Evolutionary conservation across 495 filamentous ascomycete species (phyloP).

Genomic region (Lophiotrema nucula): DNA sequence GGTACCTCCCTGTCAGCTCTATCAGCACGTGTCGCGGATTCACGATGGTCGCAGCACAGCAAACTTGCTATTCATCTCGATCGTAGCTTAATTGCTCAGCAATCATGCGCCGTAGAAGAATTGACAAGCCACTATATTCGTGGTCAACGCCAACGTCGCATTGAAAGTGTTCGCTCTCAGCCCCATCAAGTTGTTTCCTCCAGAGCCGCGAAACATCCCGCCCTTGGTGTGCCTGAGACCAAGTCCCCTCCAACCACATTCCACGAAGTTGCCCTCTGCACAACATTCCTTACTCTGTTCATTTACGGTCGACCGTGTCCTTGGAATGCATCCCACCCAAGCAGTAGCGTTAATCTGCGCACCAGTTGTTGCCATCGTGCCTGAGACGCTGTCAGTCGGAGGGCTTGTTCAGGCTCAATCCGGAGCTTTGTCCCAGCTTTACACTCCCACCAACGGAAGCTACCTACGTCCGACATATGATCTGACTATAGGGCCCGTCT

Average conservation of each 20-base stretch:
- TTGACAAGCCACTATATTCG: too few species aligned
- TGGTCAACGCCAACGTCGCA: too few species aligned
- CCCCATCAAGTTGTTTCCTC: background rate
- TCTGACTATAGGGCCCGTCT: slow-evolving; percentile 8
- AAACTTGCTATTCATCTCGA: background rate
- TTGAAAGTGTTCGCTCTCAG: too few species aligned
- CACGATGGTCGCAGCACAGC: slow-evolving; percentile 7
- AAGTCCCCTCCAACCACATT: slow-evolving; percentile 8
- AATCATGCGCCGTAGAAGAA: background rate
- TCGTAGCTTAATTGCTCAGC: slow-evolving; percentile 2
- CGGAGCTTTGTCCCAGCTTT: slow-evolving; percentile 16
- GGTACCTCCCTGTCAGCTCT: slow-evolving; percentile 10
- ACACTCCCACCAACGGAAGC: slow-evolving; percentile 23
- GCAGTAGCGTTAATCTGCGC: slow-evolving; percentile 5
- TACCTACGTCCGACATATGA: slow-evolving; percentile 4
- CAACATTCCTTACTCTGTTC: slow-evolving; percentile 27
- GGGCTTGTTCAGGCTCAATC: slow-evolving; percentile 31
- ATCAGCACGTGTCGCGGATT: slow-evolving; percentile 13
- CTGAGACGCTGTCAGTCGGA: slow-evolving; percentile 30
- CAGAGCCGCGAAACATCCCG: background rate
- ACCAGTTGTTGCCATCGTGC: slow-evolving; percentile 10
- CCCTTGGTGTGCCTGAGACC: background rate
- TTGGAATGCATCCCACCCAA: slow-evolving; percentile 23
- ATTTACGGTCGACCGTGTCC: slow-evolving; percentile 1
- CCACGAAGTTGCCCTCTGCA: slow-evolving; percentile 2